Base-by-base conservation (phyloP, 2,329 filamentous ascomycete genomes). In the Ophiosphaerella narmari region DNA sequence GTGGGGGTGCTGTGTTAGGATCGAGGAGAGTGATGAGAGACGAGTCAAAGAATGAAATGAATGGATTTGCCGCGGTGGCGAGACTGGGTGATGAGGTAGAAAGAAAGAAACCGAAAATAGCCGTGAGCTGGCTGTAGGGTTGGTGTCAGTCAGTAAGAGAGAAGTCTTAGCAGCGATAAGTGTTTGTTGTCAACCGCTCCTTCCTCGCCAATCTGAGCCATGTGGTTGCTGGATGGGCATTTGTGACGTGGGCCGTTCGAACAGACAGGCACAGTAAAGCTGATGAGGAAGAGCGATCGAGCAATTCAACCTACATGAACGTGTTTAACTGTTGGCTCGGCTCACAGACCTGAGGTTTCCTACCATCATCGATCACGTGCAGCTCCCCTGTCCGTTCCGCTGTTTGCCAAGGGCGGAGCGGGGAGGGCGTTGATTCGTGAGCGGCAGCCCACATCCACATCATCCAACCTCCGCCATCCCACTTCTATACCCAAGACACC, bases 401-500 rank as follows among this genome's bases (percentile, higher is more conserved):
- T 43, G 16, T 14, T 21, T n/a, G 56, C 52, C 56, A 55, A 57
- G 57, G 52, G 59, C 55, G 64, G 66, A 57, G 65, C 64, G 66
- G 65, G 61, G 60, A 51, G 52, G 52, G 55, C 53, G 26, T 46
- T 59, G 59, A 57, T 65, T 60, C 59, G 56, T 60, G 48, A 52
- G 56, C 60, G 59, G 26, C 39, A 29, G 11, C 32, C 52, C 52
- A 50, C 59, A 29, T 29, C 55, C 55, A 65, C 57, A 55, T 57
- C 57, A 46, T 59, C 60, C 62, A 64, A 46, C 60, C 53, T 57
- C 52, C 60, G 56, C 56, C 57, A 63, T 66, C 64, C 67, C 65
- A 66, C 65, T 58, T 58, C 64, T 59, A 58, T 67, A 62, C 63
- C 68, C 55, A 65, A 60, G 56, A 50, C 64, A 56, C 58, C 49